Conservation (phyloP, 306 rosid species). For the Castanopsis chinensis region DNA sequence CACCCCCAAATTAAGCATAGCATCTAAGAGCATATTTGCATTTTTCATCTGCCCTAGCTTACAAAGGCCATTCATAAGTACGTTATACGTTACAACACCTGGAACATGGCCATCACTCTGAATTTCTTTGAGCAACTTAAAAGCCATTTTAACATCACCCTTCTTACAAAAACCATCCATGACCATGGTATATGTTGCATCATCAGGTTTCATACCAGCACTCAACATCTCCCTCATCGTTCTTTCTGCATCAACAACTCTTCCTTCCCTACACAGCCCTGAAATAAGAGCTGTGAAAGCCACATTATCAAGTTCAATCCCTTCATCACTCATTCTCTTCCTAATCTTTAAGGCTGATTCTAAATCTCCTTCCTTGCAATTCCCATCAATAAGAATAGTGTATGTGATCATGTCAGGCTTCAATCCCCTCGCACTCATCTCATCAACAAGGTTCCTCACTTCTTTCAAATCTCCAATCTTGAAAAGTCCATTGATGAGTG, state of each 20-base stretch:
- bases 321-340: constrained; percentile 52
- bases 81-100: constrained; percentile 73
- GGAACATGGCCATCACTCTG: constrained; percentile 57
- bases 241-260: constrained; percentile 53
- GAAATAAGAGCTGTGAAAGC: constrained; percentile 75
- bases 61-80: constrained; percentile 80
- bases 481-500: constrained; percentile 80
- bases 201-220: constrained; percentile 69
- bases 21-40: constrained; percentile 74
- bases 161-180: constrained; percentile 74
- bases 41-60: constrained; percentile 94
- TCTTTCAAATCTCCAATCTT: constrained; percentile 63
- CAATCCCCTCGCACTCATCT: constrained; percentile 53
- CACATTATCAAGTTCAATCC: constrained; percentile 59
- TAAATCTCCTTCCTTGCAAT: constrained; percentile 73
- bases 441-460: constrained; percentile 57
- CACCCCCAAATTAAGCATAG: constrained; percentile 81
- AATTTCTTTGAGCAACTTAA: constrained; percentile 74
- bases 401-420: constrained; percentile 77
- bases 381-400: constrained; percentile 79
- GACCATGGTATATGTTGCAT: constrained; percentile 69
- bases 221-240: constrained; percentile 63
- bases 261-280: constrained; percentile 73
- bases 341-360: constrained; percentile 58
- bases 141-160: constrained; percentile 67